A percentile compares a stretch with the other conserved stretches of the same genome.
Evolutionary conservation across 306 rosid species (phyloP).

Genomic region (Heteromeles arbutifolia): DNA sequence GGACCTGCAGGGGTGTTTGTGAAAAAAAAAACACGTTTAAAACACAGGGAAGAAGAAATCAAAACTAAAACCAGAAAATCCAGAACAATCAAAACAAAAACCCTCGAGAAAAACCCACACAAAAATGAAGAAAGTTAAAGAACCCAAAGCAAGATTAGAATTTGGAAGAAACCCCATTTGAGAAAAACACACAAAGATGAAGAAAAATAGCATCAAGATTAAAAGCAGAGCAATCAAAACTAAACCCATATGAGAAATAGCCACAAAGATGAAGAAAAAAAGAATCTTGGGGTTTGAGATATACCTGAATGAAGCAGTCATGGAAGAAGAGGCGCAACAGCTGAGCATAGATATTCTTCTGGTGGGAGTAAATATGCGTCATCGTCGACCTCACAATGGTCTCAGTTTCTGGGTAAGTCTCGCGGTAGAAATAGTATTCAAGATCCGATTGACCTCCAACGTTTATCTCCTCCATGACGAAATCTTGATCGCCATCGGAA

Average conservation of each 20-base stretch:
- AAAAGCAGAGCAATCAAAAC: not conserved
- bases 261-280: not conserved
- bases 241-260: not conserved
- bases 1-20: no score
- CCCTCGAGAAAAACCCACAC: not conserved
- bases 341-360: conserved; percentile 42
- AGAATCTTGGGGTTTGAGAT: not conserved
- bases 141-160: not conserved
- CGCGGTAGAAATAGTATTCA: conserved; percentile 54
- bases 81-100: not conserved
- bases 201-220: not conserved
- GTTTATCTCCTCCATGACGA: conserved; percentile 13
- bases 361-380: conserved; percentile 39
- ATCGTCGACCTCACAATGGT: conserved; percentile 35
- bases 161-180: not conserved
- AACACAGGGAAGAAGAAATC: no score
- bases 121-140: not conserved
- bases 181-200: not conserved
- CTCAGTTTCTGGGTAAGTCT: conserved; percentile 60
- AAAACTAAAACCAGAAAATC: no score
- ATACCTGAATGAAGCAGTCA: conserved; percentile 75
- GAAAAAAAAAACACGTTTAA: no score
- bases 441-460: conserved; percentile 40
- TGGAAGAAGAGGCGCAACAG: conserved; percentile 83
- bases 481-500: no score